These are phyloP conservation scores for Gynandropsis gynandra DNA, from an alignment of 345 rosid species.

Conservation along the genomic window DNA sequence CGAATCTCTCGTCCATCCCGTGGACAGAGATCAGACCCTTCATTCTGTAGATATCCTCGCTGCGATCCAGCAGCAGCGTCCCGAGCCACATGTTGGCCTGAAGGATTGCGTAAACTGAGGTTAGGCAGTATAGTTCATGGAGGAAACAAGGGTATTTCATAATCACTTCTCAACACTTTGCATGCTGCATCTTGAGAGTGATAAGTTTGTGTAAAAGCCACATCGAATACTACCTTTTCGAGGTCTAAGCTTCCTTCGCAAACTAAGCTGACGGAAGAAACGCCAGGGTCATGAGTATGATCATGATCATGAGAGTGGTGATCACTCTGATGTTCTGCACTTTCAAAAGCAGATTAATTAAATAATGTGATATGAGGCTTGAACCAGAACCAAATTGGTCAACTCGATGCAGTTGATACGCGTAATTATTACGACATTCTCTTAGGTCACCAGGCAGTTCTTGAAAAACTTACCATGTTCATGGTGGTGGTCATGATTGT, in stretches of 20 bases:
- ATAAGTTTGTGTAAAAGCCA: no score
- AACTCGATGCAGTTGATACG: background rate
- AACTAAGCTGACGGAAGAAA: constrained; percentile 87
- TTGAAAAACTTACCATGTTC: constrained; percentile 49
- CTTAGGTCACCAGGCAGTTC: no score
- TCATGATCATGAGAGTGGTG: constrained; percentile 55
- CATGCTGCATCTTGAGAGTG: no score
- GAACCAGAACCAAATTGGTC: background rate
- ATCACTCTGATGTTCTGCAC: constrained; percentile 51
- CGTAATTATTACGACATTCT: no score
- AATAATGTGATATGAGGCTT: constrained; percentile 5
- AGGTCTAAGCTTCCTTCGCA: constrained; percentile 93
- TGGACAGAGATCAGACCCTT: constrained; percentile 83
- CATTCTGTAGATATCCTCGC: constrained; percentile 94
- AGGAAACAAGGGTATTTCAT: background rate
- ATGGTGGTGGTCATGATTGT: constrained; percentile 26
- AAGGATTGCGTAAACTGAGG: constrained; percentile 10
- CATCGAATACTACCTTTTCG: constrained; percentile 69
- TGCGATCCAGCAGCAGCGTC: constrained; percentile 65
- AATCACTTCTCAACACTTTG: no score
- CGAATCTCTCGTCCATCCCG: constrained; percentile 84
- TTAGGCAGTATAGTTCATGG: no score
- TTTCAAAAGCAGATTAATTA: constrained; percentile 14
- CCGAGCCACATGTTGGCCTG: constrained; percentile 97
- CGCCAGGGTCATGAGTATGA: constrained; percentile 93